These are phyloP conservation scores for Phlyctochytrium arcticum DNA, from an alignment of 192 early-diverging fungal species.

Conservation along the genomic window DNA sequence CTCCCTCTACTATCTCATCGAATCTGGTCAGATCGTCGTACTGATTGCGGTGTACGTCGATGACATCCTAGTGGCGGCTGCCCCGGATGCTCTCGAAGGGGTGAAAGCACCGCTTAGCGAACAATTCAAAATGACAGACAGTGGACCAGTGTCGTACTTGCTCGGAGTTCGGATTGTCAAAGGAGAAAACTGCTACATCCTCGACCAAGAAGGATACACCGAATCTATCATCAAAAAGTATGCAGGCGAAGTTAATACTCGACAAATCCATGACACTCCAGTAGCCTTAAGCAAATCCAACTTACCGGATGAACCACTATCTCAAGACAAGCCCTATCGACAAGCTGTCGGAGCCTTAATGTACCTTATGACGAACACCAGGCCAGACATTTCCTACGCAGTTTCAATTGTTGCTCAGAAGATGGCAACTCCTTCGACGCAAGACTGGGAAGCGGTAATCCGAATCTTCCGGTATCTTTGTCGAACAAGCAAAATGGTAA, in stretches of 20 bases:
- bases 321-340: background rate
- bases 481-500: too few relatives aligned
- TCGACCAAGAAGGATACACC: background rate
- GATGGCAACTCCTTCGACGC: background rate
- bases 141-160: background rate
- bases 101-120: background rate
- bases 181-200: too few relatives aligned
- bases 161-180: background rate
- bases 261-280: too few relatives aligned
- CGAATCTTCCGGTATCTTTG: conserved; percentile 25
- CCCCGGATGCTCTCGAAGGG: too few relatives aligned
- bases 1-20: too few relatives aligned
- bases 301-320: background rate
- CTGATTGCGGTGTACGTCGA: too few relatives aligned
- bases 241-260: background rate
- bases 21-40: too few relatives aligned
- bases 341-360: background rate
- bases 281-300: background rate
- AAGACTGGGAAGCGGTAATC: conserved; percentile 5
- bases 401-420: background rate
- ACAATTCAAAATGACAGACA: conserved; percentile 1
- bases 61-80: too few relatives aligned
- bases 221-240: background rate
- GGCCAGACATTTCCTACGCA: background rate
- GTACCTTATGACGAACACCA: background rate